Base-by-base conservation (phyloP, 83 land plant genomes). In the Diphasiastrum complanatum region DNA sequence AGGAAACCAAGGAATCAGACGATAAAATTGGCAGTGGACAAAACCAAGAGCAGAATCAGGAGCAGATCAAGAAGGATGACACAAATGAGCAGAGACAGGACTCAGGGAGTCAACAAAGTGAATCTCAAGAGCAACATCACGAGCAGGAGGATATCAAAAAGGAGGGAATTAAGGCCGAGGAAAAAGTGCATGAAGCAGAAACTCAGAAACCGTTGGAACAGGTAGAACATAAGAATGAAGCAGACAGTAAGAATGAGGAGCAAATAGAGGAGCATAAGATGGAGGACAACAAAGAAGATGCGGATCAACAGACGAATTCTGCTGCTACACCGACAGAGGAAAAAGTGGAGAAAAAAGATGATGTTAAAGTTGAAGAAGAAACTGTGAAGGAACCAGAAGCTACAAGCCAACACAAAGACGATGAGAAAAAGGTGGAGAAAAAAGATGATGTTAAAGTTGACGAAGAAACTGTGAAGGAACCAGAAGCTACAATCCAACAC, bases 251-350 rank as follows among this genome's bases (percentile, higher is more conserved):
- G 47, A 33, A 45, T 2, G 33, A 38, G 65, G 3, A 62, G 47
- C 59, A 62, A 12, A 33, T 49, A 24, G 65, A 27, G 65, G 51
- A 35, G 51, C 51, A 33, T 25, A 60, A 60, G 23, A 60, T 35
- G 22, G 23, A 24, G 51, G 63, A 60, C 52, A 28, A 60, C 52
- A 35, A 35, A 14, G 51, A 60, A 40, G 51, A 20, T 20, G 23
- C 47, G 18, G 2, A 40, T 1, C 47, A 33, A 19, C 2, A 35
- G 61, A 27, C 1, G 48, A 30, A 1, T 30, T 37, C 27, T 24
- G 33, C 14, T 19, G 33, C 29, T 26, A 32, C 19, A 0, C 20
- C 19, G 4, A 31, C 5, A 26, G 32, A 54, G 29, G 33, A 54
- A 32, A 31, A 27, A 32, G 23, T 24, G 0, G 27, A 6, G 29